phyloP scores from a whole-genome alignment of 495 filamentous ascomycete species.

The Neurospora tetrasperma region DNA sequence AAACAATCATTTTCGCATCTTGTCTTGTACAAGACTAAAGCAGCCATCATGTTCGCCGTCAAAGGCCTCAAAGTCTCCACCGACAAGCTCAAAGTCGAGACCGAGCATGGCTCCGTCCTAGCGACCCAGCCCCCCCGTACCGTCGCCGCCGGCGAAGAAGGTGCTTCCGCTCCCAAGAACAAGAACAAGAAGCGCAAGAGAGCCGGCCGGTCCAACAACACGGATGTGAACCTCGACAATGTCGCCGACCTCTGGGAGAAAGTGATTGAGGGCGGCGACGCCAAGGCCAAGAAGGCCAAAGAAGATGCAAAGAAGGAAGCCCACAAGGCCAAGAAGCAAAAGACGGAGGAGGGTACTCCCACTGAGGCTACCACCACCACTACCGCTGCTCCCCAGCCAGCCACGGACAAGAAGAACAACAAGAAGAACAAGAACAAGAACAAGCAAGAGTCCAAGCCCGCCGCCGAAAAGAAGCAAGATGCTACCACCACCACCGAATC shows the following conservation, averaged over 20 bases:
- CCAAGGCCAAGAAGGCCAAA: constrained; percentile 21
- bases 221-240: constrained; percentile 57
- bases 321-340: constrained; percentile 31
- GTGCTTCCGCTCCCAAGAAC: constrained; percentile 24
- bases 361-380: not conserved
- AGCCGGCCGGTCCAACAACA: constrained; percentile 31
- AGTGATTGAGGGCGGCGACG: constrained; percentile 51
- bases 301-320: constrained; percentile 27
- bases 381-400: not conserved
- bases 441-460: constrained; percentile 5
- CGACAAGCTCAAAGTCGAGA: constrained; percentile 59
- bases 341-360: constrained; percentile 11
- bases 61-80: constrained; percentile 78
- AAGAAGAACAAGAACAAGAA: constrained; percentile 23
- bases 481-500: not conserved
- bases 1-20: not conserved
- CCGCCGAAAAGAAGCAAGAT: constrained; percentile 17
- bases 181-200: constrained; percentile 47
- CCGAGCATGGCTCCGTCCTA: constrained; percentile 19
- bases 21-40: too few relatives aligned
- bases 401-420: constrained; percentile 21
- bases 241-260: constrained; percentile 66
- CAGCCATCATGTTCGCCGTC: constrained; percentile 72
- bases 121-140: not conserved
- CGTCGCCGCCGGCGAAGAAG: constrained; percentile 8